phyloP scores from a whole-genome alignment of 257 asterid genomes.

The Dorcoceras hygrometricum region DNA sequence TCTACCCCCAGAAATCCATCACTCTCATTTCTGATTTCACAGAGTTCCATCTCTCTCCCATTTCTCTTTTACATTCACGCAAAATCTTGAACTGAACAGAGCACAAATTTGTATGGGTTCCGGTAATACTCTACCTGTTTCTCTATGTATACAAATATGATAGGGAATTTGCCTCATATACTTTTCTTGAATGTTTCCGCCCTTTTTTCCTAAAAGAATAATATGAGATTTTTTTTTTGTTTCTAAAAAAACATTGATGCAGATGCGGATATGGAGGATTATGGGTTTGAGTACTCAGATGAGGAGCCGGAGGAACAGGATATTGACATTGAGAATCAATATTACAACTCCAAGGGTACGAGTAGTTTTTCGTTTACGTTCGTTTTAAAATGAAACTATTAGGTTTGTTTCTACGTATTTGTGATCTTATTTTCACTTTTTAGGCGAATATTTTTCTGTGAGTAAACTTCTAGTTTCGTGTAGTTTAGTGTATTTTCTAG shows the following conservation, averaged over 20 bases:
- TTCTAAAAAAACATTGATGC: constrained; percentile 21
- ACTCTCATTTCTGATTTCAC: no score
- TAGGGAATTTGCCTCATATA: not conserved
- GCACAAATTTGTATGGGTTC: constrained; percentile 51
- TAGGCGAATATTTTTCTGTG: not conserved
- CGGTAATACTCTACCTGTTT: constrained; percentile 36
- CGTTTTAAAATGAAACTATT: not conserved
- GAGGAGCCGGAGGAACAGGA: constrained; percentile 98
- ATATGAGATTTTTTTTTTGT: not conserved
- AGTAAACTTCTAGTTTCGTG: not conserved
- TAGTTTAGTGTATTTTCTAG: not conserved
- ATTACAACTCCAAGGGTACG: constrained; percentile 93
- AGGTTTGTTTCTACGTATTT: not conserved
- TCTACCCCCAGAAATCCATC: no score
- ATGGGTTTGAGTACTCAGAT: constrained; percentile 96
- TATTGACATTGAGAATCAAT: constrained; percentile 94
- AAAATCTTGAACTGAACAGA: constrained; percentile 22
- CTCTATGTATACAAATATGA: not conserved
- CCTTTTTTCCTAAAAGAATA: not conserved
- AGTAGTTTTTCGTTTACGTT: not conserved
- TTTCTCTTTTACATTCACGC: not conserved
- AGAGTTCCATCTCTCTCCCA: not conserved
- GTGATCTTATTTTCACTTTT: constrained; percentile 9
- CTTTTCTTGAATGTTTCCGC: not conserved
- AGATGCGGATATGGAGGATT: constrained; percentile 99